phyloP scores from a whole-genome alignment of 106 monocot species.

The Allium sativum region DNA sequence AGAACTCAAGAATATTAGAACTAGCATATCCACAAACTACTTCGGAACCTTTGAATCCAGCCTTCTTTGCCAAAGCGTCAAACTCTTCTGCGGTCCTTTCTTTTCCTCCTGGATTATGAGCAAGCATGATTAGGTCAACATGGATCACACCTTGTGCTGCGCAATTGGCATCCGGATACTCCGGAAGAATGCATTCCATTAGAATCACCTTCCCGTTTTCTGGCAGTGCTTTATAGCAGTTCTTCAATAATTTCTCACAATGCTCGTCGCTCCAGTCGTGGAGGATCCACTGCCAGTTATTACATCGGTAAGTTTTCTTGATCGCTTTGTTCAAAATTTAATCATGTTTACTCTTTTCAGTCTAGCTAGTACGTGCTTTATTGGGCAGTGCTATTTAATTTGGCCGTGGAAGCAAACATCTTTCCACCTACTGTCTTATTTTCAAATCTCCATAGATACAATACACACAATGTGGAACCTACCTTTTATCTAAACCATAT shows the following conservation, averaged over 20 bases:
- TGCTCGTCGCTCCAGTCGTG: constrained; percentile 62
- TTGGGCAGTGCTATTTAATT: no score
- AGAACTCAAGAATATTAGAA: constrained; percentile 23
- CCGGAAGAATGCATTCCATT: constrained; percentile 33
- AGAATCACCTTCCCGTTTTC: constrained; percentile 41
- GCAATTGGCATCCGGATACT: constrained; percentile 4
- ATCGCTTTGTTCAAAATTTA: no score
- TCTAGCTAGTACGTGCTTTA: no score
- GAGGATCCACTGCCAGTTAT: constrained; percentile 39
- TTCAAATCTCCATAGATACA: no score
- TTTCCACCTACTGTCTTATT: no score
- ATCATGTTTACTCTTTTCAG: no score
- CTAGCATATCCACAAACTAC: constrained; percentile 3
- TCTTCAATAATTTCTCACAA: constrained; percentile 36
- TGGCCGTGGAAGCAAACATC: no score
- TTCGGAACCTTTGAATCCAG: constrained; percentile 32
- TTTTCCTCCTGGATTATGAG: constrained; percentile 36
- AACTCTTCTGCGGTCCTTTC: constrained; percentile 52
- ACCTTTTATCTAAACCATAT: no score
- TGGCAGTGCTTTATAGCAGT: constrained; percentile 54
- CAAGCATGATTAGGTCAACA: constrained; percentile 38
- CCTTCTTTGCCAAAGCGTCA: constrained; percentile 23
- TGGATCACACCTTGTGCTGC: constrained; percentile 16
- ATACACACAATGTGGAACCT: no score
- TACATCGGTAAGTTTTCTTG: not conserved